phyloP scores from a whole-genome alignment of 805 yeast species.

The Metschnikowia borealis region DNA sequence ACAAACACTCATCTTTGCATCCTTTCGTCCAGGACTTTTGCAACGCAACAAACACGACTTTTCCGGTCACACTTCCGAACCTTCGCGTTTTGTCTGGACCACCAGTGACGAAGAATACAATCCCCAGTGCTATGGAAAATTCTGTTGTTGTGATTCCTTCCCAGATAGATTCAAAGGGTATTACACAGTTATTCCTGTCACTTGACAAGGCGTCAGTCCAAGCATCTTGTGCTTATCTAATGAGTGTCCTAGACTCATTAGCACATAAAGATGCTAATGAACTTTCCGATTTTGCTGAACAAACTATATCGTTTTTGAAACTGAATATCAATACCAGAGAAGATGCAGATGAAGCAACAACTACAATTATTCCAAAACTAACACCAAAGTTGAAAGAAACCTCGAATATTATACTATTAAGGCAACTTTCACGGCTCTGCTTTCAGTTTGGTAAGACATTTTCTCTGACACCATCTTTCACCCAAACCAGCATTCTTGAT shows the following conservation, averaged over 20 bases:
- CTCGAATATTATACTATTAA: background rate
- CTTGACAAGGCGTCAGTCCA: background rate
- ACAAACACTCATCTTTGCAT: background rate
- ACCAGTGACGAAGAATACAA: background rate
- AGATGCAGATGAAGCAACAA: background rate
- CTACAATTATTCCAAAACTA: background rate
- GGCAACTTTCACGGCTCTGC: constrained; percentile 8
- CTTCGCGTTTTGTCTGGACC: background rate
- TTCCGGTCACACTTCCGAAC: background rate
- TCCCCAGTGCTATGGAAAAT: background rate
- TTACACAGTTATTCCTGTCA: background rate
- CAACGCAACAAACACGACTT: background rate
- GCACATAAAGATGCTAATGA: background rate
- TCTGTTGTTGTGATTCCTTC: background rate
- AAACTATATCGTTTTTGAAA: background rate
- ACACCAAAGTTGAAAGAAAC: background rate
- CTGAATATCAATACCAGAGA: background rate
- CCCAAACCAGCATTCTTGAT: constrained; percentile 2
- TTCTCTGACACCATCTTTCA: constrained; percentile 2
- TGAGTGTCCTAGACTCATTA: background rate
- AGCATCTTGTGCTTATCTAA: background rate
- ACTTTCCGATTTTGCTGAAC: background rate
- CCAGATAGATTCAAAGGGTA: background rate
- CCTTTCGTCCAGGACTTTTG: constrained; percentile 2
- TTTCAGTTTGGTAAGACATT: constrained; percentile 8